phyloP scores from a whole-genome alignment of 1,284 basidiomycete species.

The Chiua sp. region DNA sequence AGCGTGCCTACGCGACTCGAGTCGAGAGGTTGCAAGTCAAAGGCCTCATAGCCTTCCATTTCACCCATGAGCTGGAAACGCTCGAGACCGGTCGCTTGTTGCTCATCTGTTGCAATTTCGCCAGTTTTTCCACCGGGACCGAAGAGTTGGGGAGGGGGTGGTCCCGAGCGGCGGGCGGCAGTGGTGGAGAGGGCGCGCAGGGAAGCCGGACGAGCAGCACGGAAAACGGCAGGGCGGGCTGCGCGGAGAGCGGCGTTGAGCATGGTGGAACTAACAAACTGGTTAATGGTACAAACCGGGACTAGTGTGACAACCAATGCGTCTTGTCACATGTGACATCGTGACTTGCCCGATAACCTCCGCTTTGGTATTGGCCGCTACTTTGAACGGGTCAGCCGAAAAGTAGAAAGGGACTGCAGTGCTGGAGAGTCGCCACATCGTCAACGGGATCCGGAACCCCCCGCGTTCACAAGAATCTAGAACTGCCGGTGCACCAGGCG shows the following conservation, averaged over 20 bases:
- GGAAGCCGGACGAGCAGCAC: constrained; percentile 39
- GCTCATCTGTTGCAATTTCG: constrained; percentile 81
- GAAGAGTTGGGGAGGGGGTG: constrained; percentile 70
- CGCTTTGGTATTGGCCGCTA: no score
- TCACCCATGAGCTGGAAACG: constrained; percentile 93
- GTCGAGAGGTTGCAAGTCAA: constrained; percentile 90
- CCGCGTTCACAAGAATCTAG: no score
- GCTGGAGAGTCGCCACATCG: no score
- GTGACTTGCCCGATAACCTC: constrained; percentile 9
- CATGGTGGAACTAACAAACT: constrained; percentile 38
- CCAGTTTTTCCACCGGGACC: constrained; percentile 80
- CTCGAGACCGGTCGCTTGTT: constrained; percentile 97
- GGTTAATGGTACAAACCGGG: constrained; percentile 33
- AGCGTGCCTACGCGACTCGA: constrained; percentile 89
- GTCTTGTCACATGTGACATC: constrained; percentile 34
- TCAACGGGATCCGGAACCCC: no score
- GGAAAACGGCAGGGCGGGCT: constrained; percentile 44
- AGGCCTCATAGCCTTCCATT: constrained; percentile 89
- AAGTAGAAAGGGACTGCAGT: no score
- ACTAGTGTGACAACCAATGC: constrained; percentile 28
- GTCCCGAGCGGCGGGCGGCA: constrained; percentile 55
- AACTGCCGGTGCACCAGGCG: no score
- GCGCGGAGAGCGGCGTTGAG: constrained; percentile 45
- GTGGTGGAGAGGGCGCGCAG: constrained; percentile 64
- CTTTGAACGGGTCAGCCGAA: no score